A percentile compares a stretch with the other conserved stretches of the same genome.
These are phyloP conservation scores for Cucumis melo DNA, from an alignment of 306 rosid species.

Conservation along the genomic window DNA sequence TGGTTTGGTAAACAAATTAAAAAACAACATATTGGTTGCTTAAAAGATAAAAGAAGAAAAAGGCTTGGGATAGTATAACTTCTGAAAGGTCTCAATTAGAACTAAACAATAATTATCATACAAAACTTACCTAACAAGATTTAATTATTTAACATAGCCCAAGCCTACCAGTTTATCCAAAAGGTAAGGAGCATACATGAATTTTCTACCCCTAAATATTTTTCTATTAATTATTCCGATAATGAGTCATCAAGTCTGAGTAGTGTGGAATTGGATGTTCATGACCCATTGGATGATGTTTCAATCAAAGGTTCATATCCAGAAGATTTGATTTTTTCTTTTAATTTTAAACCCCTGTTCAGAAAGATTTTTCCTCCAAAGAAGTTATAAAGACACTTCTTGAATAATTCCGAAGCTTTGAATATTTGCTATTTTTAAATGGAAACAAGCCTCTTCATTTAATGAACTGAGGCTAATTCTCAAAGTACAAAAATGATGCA, in stretches of 20 bases:
- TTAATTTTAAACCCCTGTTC: background rate
- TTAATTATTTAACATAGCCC: background rate
- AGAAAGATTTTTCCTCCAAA: background rate
- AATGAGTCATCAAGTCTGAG: background rate
- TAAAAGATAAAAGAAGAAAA: background rate
- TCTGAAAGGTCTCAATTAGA: background rate
- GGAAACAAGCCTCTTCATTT: no score
- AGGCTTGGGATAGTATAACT: background rate
- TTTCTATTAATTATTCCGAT: background rate
- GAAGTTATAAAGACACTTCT: background rate
- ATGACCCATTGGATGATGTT: background rate
- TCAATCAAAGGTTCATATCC: background rate
- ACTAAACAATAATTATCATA: background rate
- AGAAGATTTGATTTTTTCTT: background rate
- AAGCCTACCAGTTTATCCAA: background rate
- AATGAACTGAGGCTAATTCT: no score
- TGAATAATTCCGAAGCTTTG: no score
- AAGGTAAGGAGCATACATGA: background rate
- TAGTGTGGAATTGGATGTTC: background rate
- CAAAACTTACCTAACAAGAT: background rate
- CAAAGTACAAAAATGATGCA: no score
- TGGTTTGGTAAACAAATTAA: background rate
- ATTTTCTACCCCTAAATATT: background rate
- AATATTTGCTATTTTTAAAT: no score
- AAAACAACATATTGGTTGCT: background rate